Evolutionary conservation across 2,329 filamentous ascomycete species (phyloP).

Genomic region (Monilinia fructigena): DNA sequence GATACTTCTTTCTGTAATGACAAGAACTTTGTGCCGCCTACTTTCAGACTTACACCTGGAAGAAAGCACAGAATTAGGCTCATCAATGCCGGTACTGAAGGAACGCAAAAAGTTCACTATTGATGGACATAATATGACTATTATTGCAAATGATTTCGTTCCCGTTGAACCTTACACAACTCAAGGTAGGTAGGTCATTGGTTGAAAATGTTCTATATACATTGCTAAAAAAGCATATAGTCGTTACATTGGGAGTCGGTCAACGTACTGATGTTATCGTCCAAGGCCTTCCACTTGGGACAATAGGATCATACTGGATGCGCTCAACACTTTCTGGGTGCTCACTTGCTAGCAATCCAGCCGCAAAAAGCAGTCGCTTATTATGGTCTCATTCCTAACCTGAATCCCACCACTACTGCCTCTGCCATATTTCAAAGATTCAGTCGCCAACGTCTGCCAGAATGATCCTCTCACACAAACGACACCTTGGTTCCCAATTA

Average conservation of each 20-base stretch:
- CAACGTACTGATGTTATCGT: conserved; percentile 49
- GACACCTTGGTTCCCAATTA: conserved; percentile 31
- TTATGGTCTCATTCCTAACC: conserved; percentile 49
- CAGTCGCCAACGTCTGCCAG: conserved; percentile 24
- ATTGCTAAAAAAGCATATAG: conserved; percentile 2
- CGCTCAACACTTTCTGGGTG: conserved; percentile 49
- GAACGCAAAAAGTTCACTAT: conserved; percentile 48
- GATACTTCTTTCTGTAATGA: conserved; percentile 25
- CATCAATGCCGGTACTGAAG: conserved; percentile 47
- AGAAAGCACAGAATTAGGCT: conserved; percentile 48
- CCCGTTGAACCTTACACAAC: conserved; percentile 62
- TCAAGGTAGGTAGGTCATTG: conserved; percentile 50
- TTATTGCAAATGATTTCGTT: conserved; percentile 62
- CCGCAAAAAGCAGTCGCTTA: conserved; percentile 60
- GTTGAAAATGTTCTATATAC: not conserved
- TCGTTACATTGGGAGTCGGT: conserved; percentile 38
- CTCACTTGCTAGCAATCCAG: conserved; percentile 47
- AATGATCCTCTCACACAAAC: conserved; percentile 32
- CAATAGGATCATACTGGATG: conserved; percentile 52
- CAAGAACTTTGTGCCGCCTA: conserved; percentile 29
- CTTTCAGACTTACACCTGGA: conserved; percentile 43
- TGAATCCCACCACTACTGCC: conserved; percentile 26
- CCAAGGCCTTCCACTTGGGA: conserved; percentile 43
- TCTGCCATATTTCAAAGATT: conserved; percentile 28
- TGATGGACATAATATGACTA: conserved; percentile 55